These are phyloP conservation scores for Raphanus sativus DNA, from an alignment of 345 rosid species.

Conservation along the genomic window DNA sequence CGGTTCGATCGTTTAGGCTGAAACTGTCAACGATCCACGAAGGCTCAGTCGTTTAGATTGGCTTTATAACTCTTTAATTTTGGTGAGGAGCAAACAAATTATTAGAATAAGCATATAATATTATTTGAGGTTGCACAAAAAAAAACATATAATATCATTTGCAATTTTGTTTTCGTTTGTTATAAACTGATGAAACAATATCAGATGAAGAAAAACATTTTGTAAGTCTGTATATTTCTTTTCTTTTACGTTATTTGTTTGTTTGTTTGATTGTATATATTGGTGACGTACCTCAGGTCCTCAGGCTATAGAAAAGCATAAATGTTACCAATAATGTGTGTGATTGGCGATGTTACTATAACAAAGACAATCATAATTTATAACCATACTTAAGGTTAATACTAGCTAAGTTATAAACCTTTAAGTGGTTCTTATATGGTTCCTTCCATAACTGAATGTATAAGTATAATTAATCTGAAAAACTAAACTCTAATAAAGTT, in stretches of 20 bases:
- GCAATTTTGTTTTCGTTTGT: not conserved
- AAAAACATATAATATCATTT: not conserved
- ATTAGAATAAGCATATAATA: no score
- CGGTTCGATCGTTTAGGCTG: conserved; percentile 73
- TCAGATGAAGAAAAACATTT: not conserved
- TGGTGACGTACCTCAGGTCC: not conserved
- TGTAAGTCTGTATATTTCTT: not conserved
- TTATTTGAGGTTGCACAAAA: no score
- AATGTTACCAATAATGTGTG: not conserved
- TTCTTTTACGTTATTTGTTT: not conserved
- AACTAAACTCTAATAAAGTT: not conserved
- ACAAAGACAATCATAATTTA: not conserved
- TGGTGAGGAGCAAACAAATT: not conserved
- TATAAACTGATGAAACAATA: not conserved
- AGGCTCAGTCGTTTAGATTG: conserved; percentile 48
- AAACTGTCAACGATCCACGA: conserved; percentile 73
- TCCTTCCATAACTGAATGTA: not conserved
- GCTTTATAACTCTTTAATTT: not conserved
- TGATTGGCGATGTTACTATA: not conserved
- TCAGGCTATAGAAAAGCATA: not conserved
- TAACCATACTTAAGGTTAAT: not conserved
- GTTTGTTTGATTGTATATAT: not conserved
- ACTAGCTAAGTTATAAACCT: not conserved
- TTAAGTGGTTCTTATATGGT: not conserved
- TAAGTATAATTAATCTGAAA: not conserved